Evolutionary conservation across 2,329 filamentous ascomycete genomes (phyloP), one percentile per base, ranked within the genome.

Genomic region (Penicillium sp.): DNA sequence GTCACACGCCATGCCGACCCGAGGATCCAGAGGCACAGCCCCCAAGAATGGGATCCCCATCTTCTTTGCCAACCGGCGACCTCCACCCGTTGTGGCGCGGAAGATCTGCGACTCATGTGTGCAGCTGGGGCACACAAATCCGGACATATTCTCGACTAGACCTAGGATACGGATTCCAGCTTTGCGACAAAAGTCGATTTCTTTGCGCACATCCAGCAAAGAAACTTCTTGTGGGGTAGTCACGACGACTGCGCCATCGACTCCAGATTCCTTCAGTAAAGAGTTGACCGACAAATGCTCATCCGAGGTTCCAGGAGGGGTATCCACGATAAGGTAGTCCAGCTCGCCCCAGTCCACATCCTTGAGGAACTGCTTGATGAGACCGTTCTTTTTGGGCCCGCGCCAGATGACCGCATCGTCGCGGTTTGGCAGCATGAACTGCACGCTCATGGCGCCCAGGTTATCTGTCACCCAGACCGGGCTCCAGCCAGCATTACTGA

Each of bases 331-430:
- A 57, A 99, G 72, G 65, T 93, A 96, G 71, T 99, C 95, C 74
- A 98, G 80, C 59, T 96, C 90, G 10, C 95, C 95, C 95, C 96
- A 99, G 71, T 96, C 91, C 7, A 99, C 95, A 70, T 99, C 96
- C 79, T 96, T 97, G 51, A 99, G 78, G 67, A 99, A 99, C 74
- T 96, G 90, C 80, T 99, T 99, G 72, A 99, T 98, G 56, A 99
- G 78, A 0, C 95, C 95, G 69, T 98, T 99, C 84, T 99, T 99
- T 84, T 99, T 99, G 3, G 95, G 90, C 0, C 95, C 95, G 50
- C 95, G 85, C 95, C 95, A 99, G 65, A 99, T 99, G 42, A 99
- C 88, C 3, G 95, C 95, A 71, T 96, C 93, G 74, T 99, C 93
- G 47, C 90, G 84, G 68, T 91, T 91, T 0, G 95, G 95, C 46